Percentiles rank a stretch among this genome's conserved stretches.
Evolutionary conservation across 495 filamentous ascomycete genomes (phyloP).

Genomic region (Haplographium delicatum): DNA sequence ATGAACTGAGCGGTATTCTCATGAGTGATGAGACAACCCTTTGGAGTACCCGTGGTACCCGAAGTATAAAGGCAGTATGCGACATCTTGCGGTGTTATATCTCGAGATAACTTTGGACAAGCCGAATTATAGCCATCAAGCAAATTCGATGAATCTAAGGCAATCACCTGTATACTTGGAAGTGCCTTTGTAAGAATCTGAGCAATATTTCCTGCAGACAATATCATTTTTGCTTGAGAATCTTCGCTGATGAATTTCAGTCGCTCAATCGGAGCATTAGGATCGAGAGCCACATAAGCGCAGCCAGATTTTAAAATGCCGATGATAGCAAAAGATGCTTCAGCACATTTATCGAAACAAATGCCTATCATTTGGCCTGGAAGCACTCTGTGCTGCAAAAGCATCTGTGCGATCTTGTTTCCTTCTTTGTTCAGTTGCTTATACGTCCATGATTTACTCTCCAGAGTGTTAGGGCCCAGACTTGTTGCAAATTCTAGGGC

Average conservation of each 20-base stretch:
- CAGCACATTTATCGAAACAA: constrained; percentile 76
- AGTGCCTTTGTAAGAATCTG: constrained; percentile 27
- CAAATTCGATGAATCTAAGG: constrained; percentile 30
- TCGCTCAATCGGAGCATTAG: constrained; percentile 52
- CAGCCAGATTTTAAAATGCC: constrained; percentile 80
- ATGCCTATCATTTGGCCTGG: constrained; percentile 60
- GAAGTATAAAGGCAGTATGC: constrained; percentile 78
- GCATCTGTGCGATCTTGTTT: constrained; percentile 53
- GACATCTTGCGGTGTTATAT: constrained; percentile 39
- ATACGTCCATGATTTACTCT: constrained; percentile 54
- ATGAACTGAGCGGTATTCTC: constrained; percentile 72
- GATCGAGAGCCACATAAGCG: constrained; percentile 73
- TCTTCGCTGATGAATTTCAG: constrained; percentile 63
- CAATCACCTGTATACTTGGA: constrained; percentile 33
- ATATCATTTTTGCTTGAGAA: constrained; percentile 46
- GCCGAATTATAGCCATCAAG: constrained; percentile 26
- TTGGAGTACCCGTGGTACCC: constrained; percentile 76
- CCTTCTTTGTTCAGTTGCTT: constrained; percentile 51
- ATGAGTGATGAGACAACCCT: constrained; percentile 72
- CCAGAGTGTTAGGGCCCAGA: constrained; percentile 29
- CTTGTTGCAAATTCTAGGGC: constrained; percentile 58
- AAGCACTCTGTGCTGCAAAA: constrained; percentile 32
- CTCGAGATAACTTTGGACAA: constrained; percentile 23
- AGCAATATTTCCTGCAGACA: constrained; percentile 34
- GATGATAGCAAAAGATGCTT: constrained; percentile 71